These are phyloP conservation scores for Microbotryum scabiosae DNA, from an alignment of 1,284 basidiomycete species.

Conservation along the genomic window DNA sequence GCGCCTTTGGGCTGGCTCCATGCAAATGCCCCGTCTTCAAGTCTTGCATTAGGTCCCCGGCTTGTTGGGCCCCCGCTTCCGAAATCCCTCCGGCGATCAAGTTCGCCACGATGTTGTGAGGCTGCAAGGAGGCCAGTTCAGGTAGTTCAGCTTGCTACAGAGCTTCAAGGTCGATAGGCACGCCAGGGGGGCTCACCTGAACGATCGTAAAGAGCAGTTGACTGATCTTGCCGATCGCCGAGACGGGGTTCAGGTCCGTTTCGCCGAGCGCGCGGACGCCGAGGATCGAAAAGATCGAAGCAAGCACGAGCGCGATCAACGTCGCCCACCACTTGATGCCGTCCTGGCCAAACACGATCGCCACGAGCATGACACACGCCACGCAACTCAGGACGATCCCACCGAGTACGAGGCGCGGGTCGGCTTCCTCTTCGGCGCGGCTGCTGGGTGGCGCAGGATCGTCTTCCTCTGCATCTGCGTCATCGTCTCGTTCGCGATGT, in stretches of 20 bases:
- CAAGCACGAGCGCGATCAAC: slow-evolving; percentile 69
- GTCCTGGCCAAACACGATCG: slow-evolving; percentile 75
- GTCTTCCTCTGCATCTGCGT: slow-evolving; percentile 33
- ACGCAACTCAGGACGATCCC: slow-evolving; percentile 57
- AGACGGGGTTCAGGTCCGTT: slow-evolving; percentile 81
- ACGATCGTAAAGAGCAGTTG: slow-evolving; percentile 89
- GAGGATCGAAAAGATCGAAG: slow-evolving; percentile 73
- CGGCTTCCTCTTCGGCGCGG: slow-evolving; percentile 53
- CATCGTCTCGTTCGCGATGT: slow-evolving; percentile 15
- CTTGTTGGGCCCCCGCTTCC: slow-evolving; percentile 93
- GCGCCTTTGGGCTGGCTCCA: slow-evolving; percentile 43
- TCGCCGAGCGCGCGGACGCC: slow-evolving; percentile 86
- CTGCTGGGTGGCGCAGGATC: slow-evolving; percentile 32
- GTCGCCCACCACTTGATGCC: slow-evolving; percentile 94
- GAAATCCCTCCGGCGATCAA: slow-evolving; percentile 93
- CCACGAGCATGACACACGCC: slow-evolving; percentile 69
- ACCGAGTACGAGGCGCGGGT: slow-evolving; percentile 72
- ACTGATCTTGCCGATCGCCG: slow-evolving; percentile 87
- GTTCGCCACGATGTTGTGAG: slow-evolving; percentile 64
- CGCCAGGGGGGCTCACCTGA: slow-evolving; percentile 57
- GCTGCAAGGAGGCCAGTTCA: slow-evolving; percentile 52
- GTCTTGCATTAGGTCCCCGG: slow-evolving; percentile 97
- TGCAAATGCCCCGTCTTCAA: slow-evolving; percentile 86
- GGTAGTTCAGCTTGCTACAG: not conserved
- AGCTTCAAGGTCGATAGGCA: not conserved